Percentiles rank a stretch among this genome's conserved stretches.
phyloP scores from a whole-genome alignment of 345 rosid genomes.

The Firmiana major region DNA sequence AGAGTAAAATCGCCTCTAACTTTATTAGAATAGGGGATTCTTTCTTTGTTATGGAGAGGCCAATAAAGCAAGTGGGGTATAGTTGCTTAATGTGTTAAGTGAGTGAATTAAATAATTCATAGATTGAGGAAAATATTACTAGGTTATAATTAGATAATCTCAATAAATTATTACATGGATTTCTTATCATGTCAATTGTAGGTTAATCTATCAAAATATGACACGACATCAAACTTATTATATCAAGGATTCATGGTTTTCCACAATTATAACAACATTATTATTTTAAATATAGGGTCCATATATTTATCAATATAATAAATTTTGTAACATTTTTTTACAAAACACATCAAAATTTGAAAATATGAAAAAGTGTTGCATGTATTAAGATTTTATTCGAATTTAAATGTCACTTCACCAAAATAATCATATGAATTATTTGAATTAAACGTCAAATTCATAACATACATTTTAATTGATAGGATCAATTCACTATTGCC shows the following conservation, averaged over 20 bases:
- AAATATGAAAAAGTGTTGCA: too few species aligned
- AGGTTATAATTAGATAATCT: not conserved
- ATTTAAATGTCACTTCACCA: too few species aligned
- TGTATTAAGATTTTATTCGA: too few species aligned
- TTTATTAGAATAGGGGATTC: not conserved
- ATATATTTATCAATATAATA: too few species aligned
- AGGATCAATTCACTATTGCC: too few species aligned
- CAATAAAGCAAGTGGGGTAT: conserved; percentile 25
- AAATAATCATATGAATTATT: too few species aligned
- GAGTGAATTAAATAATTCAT: not conserved
- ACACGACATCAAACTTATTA: not conserved
- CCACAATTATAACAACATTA: too few species aligned
- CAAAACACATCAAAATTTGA: too few species aligned
- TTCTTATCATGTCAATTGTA: not conserved
- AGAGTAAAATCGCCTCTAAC: conserved; percentile 18
- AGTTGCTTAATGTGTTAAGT: not conserved
- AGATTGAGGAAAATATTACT: not conserved
- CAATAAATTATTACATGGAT: not conserved
- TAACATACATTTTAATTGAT: too few species aligned
- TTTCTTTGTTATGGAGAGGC: conserved; percentile 21
- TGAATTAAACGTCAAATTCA: too few species aligned
- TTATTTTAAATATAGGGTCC: not conserved
- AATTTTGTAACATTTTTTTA: too few species aligned
- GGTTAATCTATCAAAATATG: not conserved
- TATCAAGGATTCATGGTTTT: not conserved